Conservation (phyloP, 352 stramenopile species). For the Phytophthora boehmeriae region DNA sequence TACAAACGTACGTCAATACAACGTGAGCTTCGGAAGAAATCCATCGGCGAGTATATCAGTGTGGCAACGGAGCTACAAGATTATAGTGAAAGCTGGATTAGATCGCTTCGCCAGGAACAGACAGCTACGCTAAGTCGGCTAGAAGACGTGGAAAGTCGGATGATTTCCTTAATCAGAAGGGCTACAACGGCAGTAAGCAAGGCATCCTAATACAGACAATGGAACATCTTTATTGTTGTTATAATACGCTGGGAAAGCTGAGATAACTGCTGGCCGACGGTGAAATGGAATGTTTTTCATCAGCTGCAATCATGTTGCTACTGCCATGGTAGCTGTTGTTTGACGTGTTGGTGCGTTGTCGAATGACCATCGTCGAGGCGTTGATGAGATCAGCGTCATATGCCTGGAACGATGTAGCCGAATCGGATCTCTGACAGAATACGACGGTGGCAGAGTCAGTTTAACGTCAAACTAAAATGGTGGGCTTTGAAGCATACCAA, state of each 20-base stretch:
- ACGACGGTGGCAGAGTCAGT: conserved; percentile 3
- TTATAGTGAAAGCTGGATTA: conserved; percentile 52
- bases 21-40: conserved; percentile 52
- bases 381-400: conserved; percentile 68
- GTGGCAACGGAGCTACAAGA: conserved; percentile 46
- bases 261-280: conserved; percentile 35
- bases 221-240: conserved; percentile 3
- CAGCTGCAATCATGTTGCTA: conserved; percentile 22
- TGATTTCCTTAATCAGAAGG: conserved; percentile 41
- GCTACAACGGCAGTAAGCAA: conserved; percentile 21
- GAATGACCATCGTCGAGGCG: conserved; percentile 59
- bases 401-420: conserved; percentile 31
- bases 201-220: conserved; percentile 7
- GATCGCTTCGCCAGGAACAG: conserved; percentile 52
- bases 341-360: conserved; percentile 38
- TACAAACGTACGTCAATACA: conserved; percentile 49
- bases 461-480: conserved; percentile 1
- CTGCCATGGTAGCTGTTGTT: conserved; percentile 2
- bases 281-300: conserved; percentile 23
- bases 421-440: conserved; percentile 35
- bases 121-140: conserved; percentile 44
- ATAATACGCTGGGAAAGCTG: conserved; percentile 49
- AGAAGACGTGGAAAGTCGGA: conserved; percentile 41
- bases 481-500: conserved; percentile 32
- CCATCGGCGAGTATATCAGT: conserved; percentile 48